These are phyloP conservation scores for Tetragonia tetragonoides DNA, from an alignment of 148 eudicot species.

Conservation along the genomic window DNA sequence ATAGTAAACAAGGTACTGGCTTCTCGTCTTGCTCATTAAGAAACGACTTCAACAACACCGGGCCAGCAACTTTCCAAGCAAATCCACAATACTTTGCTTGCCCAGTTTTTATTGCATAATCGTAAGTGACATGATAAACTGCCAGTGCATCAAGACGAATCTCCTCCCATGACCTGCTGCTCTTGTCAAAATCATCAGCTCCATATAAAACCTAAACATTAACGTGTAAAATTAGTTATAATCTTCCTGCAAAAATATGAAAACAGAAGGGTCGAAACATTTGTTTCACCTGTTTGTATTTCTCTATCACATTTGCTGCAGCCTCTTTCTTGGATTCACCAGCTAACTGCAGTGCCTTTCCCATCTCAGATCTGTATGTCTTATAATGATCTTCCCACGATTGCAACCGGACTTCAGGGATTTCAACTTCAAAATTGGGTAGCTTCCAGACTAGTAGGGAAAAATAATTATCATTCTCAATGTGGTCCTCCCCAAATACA, in stretches of 20 bases:
- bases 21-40: conserved; percentile 12
- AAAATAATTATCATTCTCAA: neutral
- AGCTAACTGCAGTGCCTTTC: conserved; percentile 20
- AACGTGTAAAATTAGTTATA: neutral
- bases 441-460: conserved; percentile 41
- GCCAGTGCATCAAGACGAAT: conserved; percentile 51
- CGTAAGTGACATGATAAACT: conserved; percentile 50
- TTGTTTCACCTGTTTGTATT: conserved; percentile 45
- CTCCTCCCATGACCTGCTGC: conserved; percentile 35
- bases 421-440: conserved; percentile 39
- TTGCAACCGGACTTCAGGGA: conserved; percentile 22
- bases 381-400: conserved; percentile 42
- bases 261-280: neutral
- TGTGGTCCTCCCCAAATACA: neutral
- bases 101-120: conserved; percentile 24
- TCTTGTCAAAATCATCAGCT: conserved; percentile 44
- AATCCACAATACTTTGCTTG: conserved; percentile 37
- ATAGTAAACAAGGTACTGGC: conserved; percentile 8
- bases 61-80: conserved; percentile 70
- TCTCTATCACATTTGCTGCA: conserved; percentile 34
- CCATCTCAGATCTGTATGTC: conserved; percentile 46
- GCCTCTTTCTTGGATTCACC: conserved; percentile 25
- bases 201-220: conserved; percentile 40
- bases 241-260: neutral
- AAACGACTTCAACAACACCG: conserved; percentile 2